Base-by-base conservation (phyloP, 2,329 filamentous ascomycete genomes). In the Apiospora hydei region DNA sequence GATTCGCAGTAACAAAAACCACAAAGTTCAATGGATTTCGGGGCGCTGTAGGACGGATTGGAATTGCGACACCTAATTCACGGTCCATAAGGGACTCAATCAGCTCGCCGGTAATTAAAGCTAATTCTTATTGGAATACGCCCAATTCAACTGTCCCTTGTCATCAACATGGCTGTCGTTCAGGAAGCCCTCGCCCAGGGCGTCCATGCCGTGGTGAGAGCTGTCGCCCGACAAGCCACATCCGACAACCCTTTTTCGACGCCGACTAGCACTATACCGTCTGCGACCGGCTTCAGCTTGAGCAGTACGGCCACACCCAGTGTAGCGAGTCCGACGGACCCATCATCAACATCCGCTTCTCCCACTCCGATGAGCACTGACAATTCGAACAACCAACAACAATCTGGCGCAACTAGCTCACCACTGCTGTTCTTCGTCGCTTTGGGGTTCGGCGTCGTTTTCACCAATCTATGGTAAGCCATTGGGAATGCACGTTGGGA, bases 391-490 rank as follows among this genome's bases (percentile, higher is more conserved):
- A 70, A 71, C 74, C 74, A 72, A 75, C 70, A 76, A 73, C 75
- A 75, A 70, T 47, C 74, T 69, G 72, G 73, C 88, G 47, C 74
- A 10, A 92, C 90, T 64, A 93, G 88, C 80, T 95, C 93, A 49
- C 93, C 93, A 51, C 83, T 96, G 71, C 86, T 96, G 7, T 98
- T 98, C 85, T 98, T 98, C 81, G 95, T 98, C 71, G 96, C 96
- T 21, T 87, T 99, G 43, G 96, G 96, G 5, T 98, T 99, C 79
- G 96, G 96, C 77, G 96, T 99, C 26, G 96, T 99, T 64, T 99
- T 99, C 80, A 99, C 96, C 69, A 99, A 99, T 83, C 85, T 99
- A 83, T 99, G 96, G 96, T 98, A 88, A 86, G 93, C 82, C 10
- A 47, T 24, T 30, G 24, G 57, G 57, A 41, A 30, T 21, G 21